Percentiles rank a stretch among this genome's conserved stretches.
phyloP scores from a whole-genome alignment of 78 protist species.

The Guillardia theta region DNA sequence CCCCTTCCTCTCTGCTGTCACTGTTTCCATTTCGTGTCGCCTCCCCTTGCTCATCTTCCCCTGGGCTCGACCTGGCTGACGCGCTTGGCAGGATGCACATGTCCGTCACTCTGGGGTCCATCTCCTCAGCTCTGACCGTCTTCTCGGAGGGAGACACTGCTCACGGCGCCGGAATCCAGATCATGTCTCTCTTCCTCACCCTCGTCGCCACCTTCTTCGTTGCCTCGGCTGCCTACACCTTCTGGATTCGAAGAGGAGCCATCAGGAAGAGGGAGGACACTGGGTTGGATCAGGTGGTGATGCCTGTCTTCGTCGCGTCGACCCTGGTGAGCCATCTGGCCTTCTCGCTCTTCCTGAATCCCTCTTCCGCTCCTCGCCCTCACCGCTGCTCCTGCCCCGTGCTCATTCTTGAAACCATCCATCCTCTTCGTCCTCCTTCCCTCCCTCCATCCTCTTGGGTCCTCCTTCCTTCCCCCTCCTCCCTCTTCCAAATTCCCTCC shows the following conservation, averaged over 20 bases:
- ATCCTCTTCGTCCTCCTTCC: neutral
- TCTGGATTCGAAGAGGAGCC: neutral
- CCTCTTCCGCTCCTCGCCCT: neutral
- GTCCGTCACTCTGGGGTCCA: neutral
- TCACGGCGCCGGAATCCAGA: neutral
- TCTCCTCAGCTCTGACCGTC: neutral
- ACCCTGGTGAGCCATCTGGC: no score
- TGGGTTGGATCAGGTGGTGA: neutral
- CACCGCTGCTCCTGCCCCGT: neutral
- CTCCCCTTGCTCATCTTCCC: neutral
- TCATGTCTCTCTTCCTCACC: neutral
- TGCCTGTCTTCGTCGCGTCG: neutral
- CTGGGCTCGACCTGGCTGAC: neutral
- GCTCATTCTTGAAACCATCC: neutral
- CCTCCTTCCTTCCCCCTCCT: neutral
- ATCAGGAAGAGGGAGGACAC: slow-evolving; percentile 1
- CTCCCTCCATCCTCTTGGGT: neutral
- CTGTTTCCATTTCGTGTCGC: no score
- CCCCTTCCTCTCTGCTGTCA: neutral
- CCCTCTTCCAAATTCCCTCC: neutral
- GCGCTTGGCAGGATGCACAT: neutral
- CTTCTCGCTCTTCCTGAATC: no score
- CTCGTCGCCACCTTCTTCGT: neutral
- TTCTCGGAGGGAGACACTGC: neutral
- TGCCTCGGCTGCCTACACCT: neutral